Evolutionary conservation across 2,329 filamentous ascomycete genomes (phyloP), one percentile per base, ranked within the genome.

Genomic region (Domatiomyces catenatus): DNA sequence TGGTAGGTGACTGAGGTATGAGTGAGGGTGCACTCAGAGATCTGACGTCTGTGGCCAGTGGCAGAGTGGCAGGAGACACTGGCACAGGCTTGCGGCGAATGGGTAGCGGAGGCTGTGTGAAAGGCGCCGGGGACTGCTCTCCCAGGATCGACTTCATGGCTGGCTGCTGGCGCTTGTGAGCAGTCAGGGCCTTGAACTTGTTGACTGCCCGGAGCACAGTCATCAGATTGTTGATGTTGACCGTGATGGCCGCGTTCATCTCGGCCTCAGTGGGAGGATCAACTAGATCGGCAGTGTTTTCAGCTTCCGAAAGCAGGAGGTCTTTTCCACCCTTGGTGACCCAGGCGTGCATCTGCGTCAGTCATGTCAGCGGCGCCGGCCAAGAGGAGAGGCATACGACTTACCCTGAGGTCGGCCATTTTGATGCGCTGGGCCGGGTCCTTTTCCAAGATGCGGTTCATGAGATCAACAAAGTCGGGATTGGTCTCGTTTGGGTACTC

Each of bases 171-270:
- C 75, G 71, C 53, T 73, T 75, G 51, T 73, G 70, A 55, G 77
- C 72, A 26, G 92, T 69, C 7, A 93, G 73, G 48, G 76, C 71
- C 64, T 93, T 95, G 72, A 96, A 95, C 52, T 84, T 85, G 56
- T 83, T 81, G 42, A 93, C 90, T 3, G 89, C 92, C 77, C 86
- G 92, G 73, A 96, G 84, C 82, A 96, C 86, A 48, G 81, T 86
- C 51, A 96, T 73, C 1, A 96, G 74, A 62, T 92, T 83, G 52
- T 82, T 82, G 76, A 96, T 88, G 62, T 88, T 93, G 20, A 79
- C 79, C 2, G 92, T 96, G 56, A 96, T 93, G 12, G 92, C 92
- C 56, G 84, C 80, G 60, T 87, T 87, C 62, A 95, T 78, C 67
- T 98, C 92, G 50, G 89, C 81, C 59, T 92, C 85, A 51, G 90